Evolutionary conservation across 1,139 yeast genomes (phyloP).

Genomic region (Pichia sp.): DNA sequence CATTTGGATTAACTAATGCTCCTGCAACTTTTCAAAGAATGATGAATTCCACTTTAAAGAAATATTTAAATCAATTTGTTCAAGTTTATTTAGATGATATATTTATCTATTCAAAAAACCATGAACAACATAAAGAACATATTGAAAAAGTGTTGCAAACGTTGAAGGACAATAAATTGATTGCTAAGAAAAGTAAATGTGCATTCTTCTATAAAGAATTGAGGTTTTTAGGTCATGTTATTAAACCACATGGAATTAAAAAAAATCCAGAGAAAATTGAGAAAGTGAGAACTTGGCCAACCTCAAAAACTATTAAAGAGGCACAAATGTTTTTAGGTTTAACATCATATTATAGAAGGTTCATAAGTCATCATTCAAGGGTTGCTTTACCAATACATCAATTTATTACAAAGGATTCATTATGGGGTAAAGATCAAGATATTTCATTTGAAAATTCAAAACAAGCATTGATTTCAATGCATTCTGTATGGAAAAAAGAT

Average conservation of each 20-base stretch:
- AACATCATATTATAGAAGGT: too few relatives aligned
- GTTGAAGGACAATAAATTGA: not conserved
- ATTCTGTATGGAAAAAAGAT: too few relatives aligned
- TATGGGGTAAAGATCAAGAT: too few relatives aligned
- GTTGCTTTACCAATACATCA: too few relatives aligned
- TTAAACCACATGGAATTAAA: constrained; percentile 1
- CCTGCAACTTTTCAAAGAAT: constrained; percentile 15
- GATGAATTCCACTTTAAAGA: constrained; percentile 18
- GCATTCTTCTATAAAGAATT: constrained; percentile 9
- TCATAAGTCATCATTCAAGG: too few relatives aligned
- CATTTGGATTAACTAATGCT: constrained; percentile 21
- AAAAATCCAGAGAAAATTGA: constrained; percentile 9
- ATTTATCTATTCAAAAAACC: constrained; percentile 18
- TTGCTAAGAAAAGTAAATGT: constrained; percentile 7
- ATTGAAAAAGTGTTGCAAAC: constrained; percentile 17
- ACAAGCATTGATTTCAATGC: too few relatives aligned
- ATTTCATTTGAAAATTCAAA: too few relatives aligned
- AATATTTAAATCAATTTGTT: constrained; percentile 12
- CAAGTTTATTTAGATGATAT: constrained; percentile 26
- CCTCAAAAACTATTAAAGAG: constrained; percentile 3
- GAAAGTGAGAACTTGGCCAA: constrained; percentile 9
- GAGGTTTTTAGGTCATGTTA: constrained; percentile 13
- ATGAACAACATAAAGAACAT: constrained; percentile 21
- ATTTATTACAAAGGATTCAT: too few relatives aligned
- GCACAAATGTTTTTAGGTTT: constrained; percentile 10